phyloP scores from a whole-genome alignment of 768 basidiomycete species.

The Rickenella mellea region DNA sequence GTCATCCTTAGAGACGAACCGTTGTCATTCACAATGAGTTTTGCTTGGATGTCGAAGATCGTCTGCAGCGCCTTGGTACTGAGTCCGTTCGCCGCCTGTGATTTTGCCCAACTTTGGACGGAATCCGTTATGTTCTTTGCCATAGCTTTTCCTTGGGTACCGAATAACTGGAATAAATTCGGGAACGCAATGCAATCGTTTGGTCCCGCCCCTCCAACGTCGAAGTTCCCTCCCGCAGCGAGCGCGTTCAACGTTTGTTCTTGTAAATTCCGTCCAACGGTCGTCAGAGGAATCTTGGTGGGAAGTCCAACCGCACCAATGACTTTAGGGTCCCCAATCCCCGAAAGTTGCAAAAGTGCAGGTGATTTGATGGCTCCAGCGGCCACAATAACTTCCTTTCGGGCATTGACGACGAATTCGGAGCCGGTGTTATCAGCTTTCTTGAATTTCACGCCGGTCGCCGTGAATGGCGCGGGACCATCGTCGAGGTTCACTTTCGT shows the following conservation, averaged over 20 bases:
- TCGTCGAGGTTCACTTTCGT: conserved; percentile 34
- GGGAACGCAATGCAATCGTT: conserved; percentile 42
- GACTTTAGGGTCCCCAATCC: conserved; percentile 40
- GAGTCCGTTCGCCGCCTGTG: conserved; percentile 31
- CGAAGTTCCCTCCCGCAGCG: conserved; percentile 27
- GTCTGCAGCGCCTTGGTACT: conserved; percentile 30
- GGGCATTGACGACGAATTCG: conserved; percentile 31
- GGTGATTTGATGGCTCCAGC: conserved; percentile 48
- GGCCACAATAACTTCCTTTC: conserved; percentile 42
- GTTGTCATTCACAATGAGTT: conserved; percentile 36
- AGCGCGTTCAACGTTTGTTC: conserved; percentile 41
- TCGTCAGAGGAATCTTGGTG: conserved; percentile 33
- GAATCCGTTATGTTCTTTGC: conserved; percentile 28
- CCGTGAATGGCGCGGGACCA: conserved; percentile 23
- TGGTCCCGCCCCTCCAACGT: conserved; percentile 33
- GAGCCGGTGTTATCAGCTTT: conserved; percentile 26
- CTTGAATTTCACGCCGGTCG: conserved; percentile 38
- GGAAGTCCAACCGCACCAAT: conserved; percentile 37
- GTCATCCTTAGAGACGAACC: conserved; percentile 24
- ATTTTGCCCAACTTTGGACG: conserved; percentile 31
- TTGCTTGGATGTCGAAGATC: conserved; percentile 37
- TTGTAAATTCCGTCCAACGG: conserved; percentile 49
- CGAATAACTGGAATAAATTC: conserved; percentile 39
- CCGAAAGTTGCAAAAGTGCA: conserved; percentile 42
- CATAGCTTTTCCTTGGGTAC: conserved; percentile 20